A percentile compares a stretch with the other conserved stretches of the same genome.
Conservation (phyloP, 768 basidiomycete genomes). For the Pholiota conissans region DNA sequence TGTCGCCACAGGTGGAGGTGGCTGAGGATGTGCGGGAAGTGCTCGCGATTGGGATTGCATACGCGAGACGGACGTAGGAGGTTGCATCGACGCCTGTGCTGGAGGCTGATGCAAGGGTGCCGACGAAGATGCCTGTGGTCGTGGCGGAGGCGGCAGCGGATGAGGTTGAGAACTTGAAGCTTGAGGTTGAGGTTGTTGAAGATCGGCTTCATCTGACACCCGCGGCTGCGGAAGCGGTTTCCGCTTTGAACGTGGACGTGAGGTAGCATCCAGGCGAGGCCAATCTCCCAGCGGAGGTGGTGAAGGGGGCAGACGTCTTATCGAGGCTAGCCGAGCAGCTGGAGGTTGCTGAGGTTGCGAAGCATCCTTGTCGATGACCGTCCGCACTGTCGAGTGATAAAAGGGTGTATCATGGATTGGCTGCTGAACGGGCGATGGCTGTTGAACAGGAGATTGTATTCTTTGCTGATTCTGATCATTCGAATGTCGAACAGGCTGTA, state of each 20-base stretch:
- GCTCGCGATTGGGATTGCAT: slow-evolving; percentile 5
- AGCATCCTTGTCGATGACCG: slow-evolving; percentile 16
- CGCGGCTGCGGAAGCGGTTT: slow-evolving; percentile 18
- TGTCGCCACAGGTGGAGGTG: slow-evolving; percentile 7
- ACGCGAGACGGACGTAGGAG: neutral
- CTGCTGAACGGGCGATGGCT: neutral
- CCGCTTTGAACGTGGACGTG: slow-evolving; percentile 31
- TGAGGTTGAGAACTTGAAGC: slow-evolving; percentile 2
- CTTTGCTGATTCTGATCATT: neutral
- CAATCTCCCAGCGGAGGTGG: slow-evolving; percentile 54
- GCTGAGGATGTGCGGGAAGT: slow-evolving; percentile 4
- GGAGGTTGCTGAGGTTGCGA: slow-evolving; percentile 16
- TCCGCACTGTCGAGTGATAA: slow-evolving; percentile 26
- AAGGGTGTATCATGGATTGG: slow-evolving; percentile 19
- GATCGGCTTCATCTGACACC: neutral
- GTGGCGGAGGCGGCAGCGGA: slow-evolving; percentile 2
- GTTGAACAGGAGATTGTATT: neutral
- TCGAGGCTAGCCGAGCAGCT: slow-evolving; percentile 13
- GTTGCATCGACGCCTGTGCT: neutral
- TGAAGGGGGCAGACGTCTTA: slow-evolving; percentile 23
- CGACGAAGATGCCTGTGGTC: neutral
- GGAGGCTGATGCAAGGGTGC: neutral
- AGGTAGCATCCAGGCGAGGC: slow-evolving; percentile 47
- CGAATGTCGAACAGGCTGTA: neutral
- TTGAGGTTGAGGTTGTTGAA: neutral